phyloP scores from a whole-genome alignment of 768 basidiomycete species.

The Boletus tylopilopsis region DNA sequence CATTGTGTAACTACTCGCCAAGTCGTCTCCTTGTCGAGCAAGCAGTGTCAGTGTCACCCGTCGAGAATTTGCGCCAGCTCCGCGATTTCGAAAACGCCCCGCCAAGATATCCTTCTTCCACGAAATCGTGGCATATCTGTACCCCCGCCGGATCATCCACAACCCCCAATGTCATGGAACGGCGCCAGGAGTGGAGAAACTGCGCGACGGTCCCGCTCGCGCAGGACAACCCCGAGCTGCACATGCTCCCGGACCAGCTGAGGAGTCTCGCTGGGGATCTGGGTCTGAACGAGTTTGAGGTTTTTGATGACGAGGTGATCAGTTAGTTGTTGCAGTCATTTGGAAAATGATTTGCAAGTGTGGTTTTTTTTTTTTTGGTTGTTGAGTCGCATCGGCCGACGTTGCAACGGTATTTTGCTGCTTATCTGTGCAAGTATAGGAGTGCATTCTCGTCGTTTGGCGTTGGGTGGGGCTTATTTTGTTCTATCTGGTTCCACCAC shows the following conservation, averaged over 20 bases:
- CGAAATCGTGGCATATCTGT: conserved; percentile 50
- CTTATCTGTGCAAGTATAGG: conserved; percentile 44
- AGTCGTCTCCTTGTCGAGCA: too few species aligned
- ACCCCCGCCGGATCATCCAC: conserved; percentile 42
- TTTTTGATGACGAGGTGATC: conserved; percentile 49
- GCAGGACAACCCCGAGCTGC: conserved; percentile 40
- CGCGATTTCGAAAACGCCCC: conserved; percentile 50
- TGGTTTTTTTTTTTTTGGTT: neutral
- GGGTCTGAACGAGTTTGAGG: conserved; percentile 50
- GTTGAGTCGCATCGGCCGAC: neutral
- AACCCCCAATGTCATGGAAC: conserved; percentile 31
- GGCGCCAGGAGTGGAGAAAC: conserved; percentile 27
- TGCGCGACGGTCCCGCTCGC: conserved; percentile 36
- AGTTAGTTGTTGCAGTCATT: conserved; percentile 44
- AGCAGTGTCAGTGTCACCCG: too few species aligned
- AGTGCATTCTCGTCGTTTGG: conserved; percentile 20
- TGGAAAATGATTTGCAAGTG: conserved; percentile 46
- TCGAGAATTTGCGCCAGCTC: conserved; percentile 50
- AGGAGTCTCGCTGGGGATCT: conserved; percentile 44
- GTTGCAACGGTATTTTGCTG: conserved; percentile 43
- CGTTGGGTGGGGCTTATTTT: neutral
- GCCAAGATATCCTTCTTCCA: conserved; percentile 49
- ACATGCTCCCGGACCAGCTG: conserved; percentile 44
- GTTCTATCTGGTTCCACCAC: conserved; percentile 49
- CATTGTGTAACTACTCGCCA: too few species aligned